Base-by-base conservation (phyloP, 2,329 filamentous ascomycete species). In the Fusarium albidum region DNA sequence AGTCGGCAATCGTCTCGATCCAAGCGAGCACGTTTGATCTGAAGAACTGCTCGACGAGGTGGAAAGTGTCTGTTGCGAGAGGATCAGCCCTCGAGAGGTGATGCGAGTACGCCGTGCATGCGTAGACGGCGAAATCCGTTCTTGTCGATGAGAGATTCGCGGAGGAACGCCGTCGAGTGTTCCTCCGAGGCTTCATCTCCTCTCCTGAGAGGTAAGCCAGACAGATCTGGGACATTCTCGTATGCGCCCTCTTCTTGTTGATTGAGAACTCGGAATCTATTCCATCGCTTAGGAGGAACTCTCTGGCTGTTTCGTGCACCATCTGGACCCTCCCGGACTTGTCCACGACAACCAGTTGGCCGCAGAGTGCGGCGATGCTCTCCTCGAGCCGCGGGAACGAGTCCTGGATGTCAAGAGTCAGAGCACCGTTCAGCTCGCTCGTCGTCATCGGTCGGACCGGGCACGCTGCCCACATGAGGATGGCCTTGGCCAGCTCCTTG, bases 231-330 rank as follows among this genome's bases (percentile, higher is more conserved):
- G 73, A 70, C 27, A 76, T 67, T 13, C 62, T 56, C 9, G 66
- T 66, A 51, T 77, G 71, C 0, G 67, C 71, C 13, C 53, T 41
- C 8, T 48, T 43, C 38, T 65, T 57, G 9, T 67, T 50, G 18
- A 75, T 61, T 12, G 66, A 52, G 34, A 74, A 71, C 38, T 73
- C 71, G 2, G 69, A 69, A 11, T 68, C 57, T 1, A 66, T 40
- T 4, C 57, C 48, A 7, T 46, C 34, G 14, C 45, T 52, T 12
- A 72, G 9, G 17, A 70, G 63, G 35, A 72, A 73, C 49, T 68
- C 63, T 48, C 71, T 66, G 15, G 72, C 74, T 12, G 75, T 77
- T 43, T 72, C 66, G 55, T 78, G 75, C 17, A 75, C 61, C 63
- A 76, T 70, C 29, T 71, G 63, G 3, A 75, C 64, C 39, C 55